Evolutionary conservation across 106 monocot genomes (phyloP).

Genomic region (Dendrobium nobile): DNA sequence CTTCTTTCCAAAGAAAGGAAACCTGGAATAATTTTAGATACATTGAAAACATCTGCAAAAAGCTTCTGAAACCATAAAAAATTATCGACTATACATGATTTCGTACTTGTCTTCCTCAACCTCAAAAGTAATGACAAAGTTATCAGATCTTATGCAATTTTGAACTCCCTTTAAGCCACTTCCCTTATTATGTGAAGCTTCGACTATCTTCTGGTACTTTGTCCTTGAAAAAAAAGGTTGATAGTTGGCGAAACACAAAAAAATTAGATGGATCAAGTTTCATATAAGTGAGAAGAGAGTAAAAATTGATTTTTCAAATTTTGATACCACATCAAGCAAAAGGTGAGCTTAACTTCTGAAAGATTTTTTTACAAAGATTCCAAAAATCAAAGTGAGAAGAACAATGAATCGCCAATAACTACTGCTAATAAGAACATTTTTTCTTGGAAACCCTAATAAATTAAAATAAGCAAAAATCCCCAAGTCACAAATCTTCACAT

Average conservation of each 20-base stretch:
- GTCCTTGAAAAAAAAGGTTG: conserved; percentile 45
- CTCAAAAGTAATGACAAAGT: conserved; percentile 90
- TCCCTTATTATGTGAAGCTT: conserved; percentile 81
- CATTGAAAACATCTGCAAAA: not conserved
- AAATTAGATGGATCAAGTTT: not conserved
- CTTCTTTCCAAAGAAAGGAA: conserved; percentile 96
- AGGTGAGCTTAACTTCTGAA: not conserved
- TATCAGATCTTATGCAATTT: conserved; percentile 90
- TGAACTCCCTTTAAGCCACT: conserved; percentile 47
- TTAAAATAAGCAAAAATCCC: too few relatives aligned
- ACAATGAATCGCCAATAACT: not conserved
- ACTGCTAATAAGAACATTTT: not conserved
- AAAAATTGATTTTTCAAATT: not conserved
- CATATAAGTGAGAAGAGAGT: too few relatives aligned
- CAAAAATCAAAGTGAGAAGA: not conserved
- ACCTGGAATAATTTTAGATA: conserved; percentile 34
- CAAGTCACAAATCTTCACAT: too few relatives aligned
- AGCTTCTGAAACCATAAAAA: not conserved
- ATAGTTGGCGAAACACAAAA: not conserved
- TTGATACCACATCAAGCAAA: not conserved
- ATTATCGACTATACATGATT: not conserved
- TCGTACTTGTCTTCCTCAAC: conserved; percentile 94
- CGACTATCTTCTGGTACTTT: conserved; percentile 96
- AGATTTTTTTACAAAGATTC: not conserved
- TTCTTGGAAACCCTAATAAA: too few relatives aligned